Evolutionary conservation across 345 rosid species (phyloP).

Genomic region (Gynandropsis gynandra): DNA sequence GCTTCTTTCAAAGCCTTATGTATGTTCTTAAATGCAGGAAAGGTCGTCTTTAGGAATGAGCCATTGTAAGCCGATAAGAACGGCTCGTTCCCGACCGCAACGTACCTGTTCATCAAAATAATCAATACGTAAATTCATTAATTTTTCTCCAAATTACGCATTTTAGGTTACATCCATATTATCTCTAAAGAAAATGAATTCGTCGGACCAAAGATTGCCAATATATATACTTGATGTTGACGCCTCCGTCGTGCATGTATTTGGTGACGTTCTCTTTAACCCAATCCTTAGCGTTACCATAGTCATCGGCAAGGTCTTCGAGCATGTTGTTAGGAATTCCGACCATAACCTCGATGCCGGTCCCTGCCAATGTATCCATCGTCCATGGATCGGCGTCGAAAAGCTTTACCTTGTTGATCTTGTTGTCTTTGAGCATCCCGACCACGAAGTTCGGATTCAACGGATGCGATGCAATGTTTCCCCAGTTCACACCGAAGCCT

Average conservation of each 20-base stretch:
- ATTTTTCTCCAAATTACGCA: no score
- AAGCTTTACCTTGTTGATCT: constrained; percentile 57
- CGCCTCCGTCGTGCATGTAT: constrained; percentile 39
- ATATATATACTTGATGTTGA: constrained; percentile 51
- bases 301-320: constrained; percentile 23
- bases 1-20: constrained; percentile 62
- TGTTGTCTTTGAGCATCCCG: constrained; percentile 64
- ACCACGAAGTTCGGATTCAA: constrained; percentile 49
- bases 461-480: constrained; percentile 54
- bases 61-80: constrained; percentile 63
- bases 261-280: constrained; percentile 57
- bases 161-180: no score
- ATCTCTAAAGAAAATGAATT: no score
- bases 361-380: constrained; percentile 40
- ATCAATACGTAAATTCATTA: no score
- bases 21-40: constrained; percentile 65
- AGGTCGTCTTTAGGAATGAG: constrained; percentile 29
- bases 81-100: constrained; percentile 88
- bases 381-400: constrained; percentile 64
- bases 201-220: neutral
- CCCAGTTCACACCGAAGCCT: constrained; percentile 80
- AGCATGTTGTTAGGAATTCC: constrained; percentile 74
- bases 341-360: constrained; percentile 66
- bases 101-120: constrained; percentile 42
- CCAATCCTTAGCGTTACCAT: constrained; percentile 54